Evolutionary conservation across 2,329 filamentous ascomycete genomes (phyloP), one percentile per base, ranked within the genome.

Genomic region (Calonectria ilicicola): DNA sequence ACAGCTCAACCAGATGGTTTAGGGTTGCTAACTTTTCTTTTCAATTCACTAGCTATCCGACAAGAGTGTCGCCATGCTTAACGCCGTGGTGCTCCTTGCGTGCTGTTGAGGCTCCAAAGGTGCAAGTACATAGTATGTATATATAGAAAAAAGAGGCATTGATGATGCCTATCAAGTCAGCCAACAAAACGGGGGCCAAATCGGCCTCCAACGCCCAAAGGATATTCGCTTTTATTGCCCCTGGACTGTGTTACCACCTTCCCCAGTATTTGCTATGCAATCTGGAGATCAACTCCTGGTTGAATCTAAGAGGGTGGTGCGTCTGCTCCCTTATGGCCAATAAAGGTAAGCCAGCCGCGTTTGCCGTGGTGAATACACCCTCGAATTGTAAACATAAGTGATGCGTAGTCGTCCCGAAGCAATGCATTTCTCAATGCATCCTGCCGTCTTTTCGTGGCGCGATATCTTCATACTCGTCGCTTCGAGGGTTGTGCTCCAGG

Each of bases 61-160:
- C 58, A 74, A 75, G 71, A 73, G 67, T 49, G 69, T 64, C 46
- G 67, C 67, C 75, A 56, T 73, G 9, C 62, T 58, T 69, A 78
- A 78, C 76, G 76, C 77, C 77, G 40, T 74, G 63, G 46, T 77
- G 72, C 76, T 74, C 76, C 76, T 77, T 75, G 72, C 75, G 76
- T 53, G 77, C 77, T 77, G 69, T 78, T 75, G 73, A 79, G 62
- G 77, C 71, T 63, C 53, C 67, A 40, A 42, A 76, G 69, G 73
- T 58, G 71, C 68, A 76, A 66, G 65, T 73, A 72, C 72, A 69
- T 64, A 53, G 27, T 51, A 65, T 77, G n/a, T n/a, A 67, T 77
- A 66, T 70, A 65, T 68, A 72, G 60, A 77, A 78, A 74, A 70
- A 76, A 74, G 70, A 38, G 53, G n/a, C 53, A 58, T 38, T 69